phyloP scores from a whole-genome alignment of 345 rosid genomes.

The Viola odorata region DNA sequence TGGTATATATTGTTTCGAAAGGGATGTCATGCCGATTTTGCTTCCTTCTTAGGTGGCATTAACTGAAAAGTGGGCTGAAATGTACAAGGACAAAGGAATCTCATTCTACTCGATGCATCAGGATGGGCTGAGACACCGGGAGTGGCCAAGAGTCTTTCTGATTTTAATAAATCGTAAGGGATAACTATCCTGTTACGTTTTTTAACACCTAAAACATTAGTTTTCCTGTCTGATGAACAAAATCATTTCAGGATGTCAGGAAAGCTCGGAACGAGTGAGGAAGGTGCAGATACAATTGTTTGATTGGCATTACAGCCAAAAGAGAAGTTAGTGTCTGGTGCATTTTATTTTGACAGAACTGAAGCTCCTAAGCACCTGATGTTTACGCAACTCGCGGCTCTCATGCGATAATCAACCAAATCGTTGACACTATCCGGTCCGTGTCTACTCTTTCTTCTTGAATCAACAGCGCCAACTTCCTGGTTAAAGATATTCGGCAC shows the following conservation, averaged over 20 bases:
- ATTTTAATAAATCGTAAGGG: slow-evolving; percentile 46
- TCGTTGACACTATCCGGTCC: slow-evolving; percentile 40
- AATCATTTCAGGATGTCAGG: slow-evolving; percentile 49
- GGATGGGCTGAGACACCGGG: slow-evolving; percentile 96
- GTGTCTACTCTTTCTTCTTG: slow-evolving; percentile 30
- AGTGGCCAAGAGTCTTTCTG: slow-evolving; percentile 62
- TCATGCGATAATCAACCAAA: slow-evolving; percentile 43
- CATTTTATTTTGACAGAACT: slow-evolving; percentile 82
- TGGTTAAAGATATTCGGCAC: too few species aligned
- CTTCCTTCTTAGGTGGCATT: slow-evolving; percentile 52
- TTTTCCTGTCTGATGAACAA: not conserved
- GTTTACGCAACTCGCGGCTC: slow-evolving; percentile 62
- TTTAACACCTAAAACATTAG: not conserved
- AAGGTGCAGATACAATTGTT: slow-evolving; percentile 81
- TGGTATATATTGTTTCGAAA: too few species aligned
- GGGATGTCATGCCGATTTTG: not conserved
- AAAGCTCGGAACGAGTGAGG: slow-evolving; percentile 69
- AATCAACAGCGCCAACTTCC: not conserved
- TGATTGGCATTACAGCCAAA: slow-evolving; percentile 85
- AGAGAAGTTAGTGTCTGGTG: slow-evolving; percentile 62
- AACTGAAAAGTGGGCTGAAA: slow-evolving; percentile 75
- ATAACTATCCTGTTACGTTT: not conserved
- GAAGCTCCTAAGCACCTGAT: slow-evolving; percentile 71
- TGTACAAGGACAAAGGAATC: slow-evolving; percentile 59
- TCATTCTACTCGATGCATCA: slow-evolving; percentile 88